Percentiles rank a stretch among this genome's conserved stretches.
phyloP scores from a whole-genome alignment of 108 stramenopile genomes.

The Cyclotella distinguenda region DNA sequence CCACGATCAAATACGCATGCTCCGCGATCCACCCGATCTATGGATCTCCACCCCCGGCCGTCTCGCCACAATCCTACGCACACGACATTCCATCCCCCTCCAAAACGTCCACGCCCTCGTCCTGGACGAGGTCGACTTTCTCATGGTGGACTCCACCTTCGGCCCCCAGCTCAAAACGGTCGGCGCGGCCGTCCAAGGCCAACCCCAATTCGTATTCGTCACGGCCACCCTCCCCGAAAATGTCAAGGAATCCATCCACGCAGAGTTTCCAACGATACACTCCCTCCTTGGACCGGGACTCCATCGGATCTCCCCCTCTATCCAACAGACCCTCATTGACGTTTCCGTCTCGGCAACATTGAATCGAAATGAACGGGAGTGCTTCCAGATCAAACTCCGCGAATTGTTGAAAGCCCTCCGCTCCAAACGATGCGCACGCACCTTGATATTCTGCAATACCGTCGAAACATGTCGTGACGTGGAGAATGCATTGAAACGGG shows the following conservation, averaged over 20 bases:
- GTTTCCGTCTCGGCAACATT: slow-evolving; percentile 73
- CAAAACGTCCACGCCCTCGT: slow-evolving; percentile 67
- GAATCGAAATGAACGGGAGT: slow-evolving; percentile 63
- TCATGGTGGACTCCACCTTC: slow-evolving; percentile 88
- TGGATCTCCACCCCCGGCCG: slow-evolving; percentile 91
- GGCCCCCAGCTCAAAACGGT: slow-evolving; percentile 86
- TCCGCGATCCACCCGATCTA: slow-evolving; percentile 76
- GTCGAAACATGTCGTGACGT: slow-evolving; percentile 90
- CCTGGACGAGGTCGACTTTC: slow-evolving; percentile 93
- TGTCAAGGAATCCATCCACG: slow-evolving; percentile 65
- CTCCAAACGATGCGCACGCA: slow-evolving; percentile 67
- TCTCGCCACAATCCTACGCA: slow-evolving; percentile 81
- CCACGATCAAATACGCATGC: slow-evolving; percentile 79
- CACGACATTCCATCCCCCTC: slow-evolving; percentile 72
- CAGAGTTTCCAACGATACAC: slow-evolving; percentile 75
- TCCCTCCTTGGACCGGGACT: slow-evolving; percentile 87
- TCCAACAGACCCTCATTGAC: slow-evolving; percentile 83
- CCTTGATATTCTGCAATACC: slow-evolving; percentile 96
- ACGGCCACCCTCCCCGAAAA: slow-evolving; percentile 90
- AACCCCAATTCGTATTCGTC: slow-evolving; percentile 91
- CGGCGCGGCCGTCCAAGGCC: slow-evolving; percentile 58
- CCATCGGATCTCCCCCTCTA: slow-evolving; percentile 75
- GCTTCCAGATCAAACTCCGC: slow-evolving; percentile 84
- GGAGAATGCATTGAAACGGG: slow-evolving; percentile 86
- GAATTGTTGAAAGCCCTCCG: slow-evolving; percentile 79